Evolutionary conservation across 2,329 filamentous ascomycete species (phyloP).

Genomic region (Fusarium subtropicale): DNA sequence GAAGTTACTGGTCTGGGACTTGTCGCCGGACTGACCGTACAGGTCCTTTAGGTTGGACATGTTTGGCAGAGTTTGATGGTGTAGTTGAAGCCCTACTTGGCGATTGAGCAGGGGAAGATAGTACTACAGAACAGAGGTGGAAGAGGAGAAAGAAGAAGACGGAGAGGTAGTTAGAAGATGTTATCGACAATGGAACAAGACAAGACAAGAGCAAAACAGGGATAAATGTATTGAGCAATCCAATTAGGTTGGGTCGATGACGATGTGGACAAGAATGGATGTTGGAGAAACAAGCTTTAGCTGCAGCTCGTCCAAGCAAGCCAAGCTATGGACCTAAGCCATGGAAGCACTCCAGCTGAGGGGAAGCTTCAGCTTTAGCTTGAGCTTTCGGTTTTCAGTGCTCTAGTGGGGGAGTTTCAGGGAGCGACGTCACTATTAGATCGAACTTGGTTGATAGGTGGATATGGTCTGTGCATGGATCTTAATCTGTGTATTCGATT

Average conservation of each 20-base stretch:
- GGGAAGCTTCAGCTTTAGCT: constrained; percentile 24
- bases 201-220: constrained; percentile 31
- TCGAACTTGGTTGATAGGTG: not conserved
- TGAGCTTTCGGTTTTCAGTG: constrained; percentile 4
- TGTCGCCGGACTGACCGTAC: constrained; percentile 48
- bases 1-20: constrained; percentile 54
- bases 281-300: constrained; percentile 45
- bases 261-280: constrained; percentile 20
- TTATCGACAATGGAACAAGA: constrained; percentile 9
- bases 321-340: not conserved
- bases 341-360: constrained; percentile 8
- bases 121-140: not conserved
- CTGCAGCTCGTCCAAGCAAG: constrained; percentile 12
- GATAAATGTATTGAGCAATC: constrained; percentile 24
- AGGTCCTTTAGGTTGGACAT: constrained; percentile 53
- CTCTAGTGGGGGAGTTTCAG: constrained; percentile 13
- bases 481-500: not conserved
- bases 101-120: not conserved
- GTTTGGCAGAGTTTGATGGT: constrained; percentile 24
- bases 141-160: not conserved
- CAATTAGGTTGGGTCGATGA: constrained; percentile 37
- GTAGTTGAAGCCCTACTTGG: constrained; percentile 1
- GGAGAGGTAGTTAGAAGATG: not conserved
- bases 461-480: constrained; percentile 18
- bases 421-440: constrained; percentile 40